Base-by-base conservation (phyloP, 305 asterid species). In the Rubia peregrina region DNA sequence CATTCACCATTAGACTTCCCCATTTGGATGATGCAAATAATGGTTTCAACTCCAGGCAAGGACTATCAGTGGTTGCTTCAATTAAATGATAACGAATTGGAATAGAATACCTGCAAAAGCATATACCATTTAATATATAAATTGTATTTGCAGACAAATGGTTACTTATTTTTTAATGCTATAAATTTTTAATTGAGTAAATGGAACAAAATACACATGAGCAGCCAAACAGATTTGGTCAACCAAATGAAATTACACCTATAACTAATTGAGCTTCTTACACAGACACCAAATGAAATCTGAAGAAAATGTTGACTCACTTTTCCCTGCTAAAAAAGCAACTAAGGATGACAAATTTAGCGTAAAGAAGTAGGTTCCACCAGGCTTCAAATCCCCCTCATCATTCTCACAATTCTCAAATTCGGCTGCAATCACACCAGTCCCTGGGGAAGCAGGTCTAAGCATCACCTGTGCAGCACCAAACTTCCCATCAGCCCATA, bases 381-480 rank as follows among this genome's bases (percentile, higher is more conserved):
- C 98, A 64, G 98, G 94, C 82, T 93, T 88, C 74, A 93, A 84
- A 65, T 88, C 84, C 98, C 98, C 90, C 71, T 89, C 93, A 70
- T 93, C 97, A 77, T 86, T 88, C 85, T 93, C 98, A 69, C 80
- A 87, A n/a, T n/a, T n/a, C n/a, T n/a, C n/a, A n/a, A n/a, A n/a
- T n/a, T n/a, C n/a, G n/a, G n/a, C n/a, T n/a, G n/a, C n/a, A n/a
- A 93, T 91, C 33, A 93, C 98, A 40, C 97, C 97, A 2, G 96
- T 93, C 71, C 98, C 98, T 0, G 98, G 96, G 0, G 96, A 84
- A 57, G 96, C 98, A 0, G 97, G 98, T 61, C 98, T 83, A n/a
- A 93, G 96, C 98, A 93, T 93, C 78, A 93, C 98, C 76, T 61
- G 89, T 19, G 98, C 98, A 13, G 97, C 98, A 41, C 98, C 97